Evolutionary conservation across 345 rosid species (phyloP).

Genomic region (Psidium guajava): DNA sequence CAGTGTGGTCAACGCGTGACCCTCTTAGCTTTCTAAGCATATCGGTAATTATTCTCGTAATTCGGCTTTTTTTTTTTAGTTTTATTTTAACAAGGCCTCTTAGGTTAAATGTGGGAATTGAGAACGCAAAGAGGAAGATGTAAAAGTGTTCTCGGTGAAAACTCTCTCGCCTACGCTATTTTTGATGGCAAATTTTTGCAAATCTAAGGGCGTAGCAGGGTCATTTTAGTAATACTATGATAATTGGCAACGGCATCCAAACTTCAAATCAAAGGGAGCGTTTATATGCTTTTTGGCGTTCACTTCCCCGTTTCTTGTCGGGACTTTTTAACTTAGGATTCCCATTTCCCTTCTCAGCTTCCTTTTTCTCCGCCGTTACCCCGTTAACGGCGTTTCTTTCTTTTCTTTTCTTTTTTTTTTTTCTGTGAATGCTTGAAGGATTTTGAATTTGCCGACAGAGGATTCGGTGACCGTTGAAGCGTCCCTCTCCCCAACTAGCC

Average conservation of each 20-base stretch:
- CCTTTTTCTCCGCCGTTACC: not conserved
- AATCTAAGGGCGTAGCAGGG: not conserved
- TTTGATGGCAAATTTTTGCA: not conserved
- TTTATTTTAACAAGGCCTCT: too few relatives aligned
- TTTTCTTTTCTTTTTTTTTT: not conserved
- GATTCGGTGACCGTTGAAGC: not conserved
- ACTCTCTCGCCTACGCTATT: not conserved
- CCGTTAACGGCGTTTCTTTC: not conserved
- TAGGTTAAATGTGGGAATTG: not conserved
- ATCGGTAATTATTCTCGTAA: not conserved
- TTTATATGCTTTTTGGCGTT: not conserved
- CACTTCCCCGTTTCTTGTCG: not conserved
- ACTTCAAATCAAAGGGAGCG: not conserved
- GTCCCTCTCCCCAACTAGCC: not conserved
- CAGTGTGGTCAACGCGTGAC: too few relatives aligned
- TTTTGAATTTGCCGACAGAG: not conserved
- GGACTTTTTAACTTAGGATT: not conserved
- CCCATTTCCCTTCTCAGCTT: not conserved
- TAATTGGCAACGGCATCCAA: not conserved
- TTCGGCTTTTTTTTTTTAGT: not conserved
- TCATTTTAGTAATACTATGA: not conserved
- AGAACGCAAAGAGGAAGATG: not conserved
- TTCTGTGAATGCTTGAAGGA: not conserved
- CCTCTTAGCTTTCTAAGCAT: too few relatives aligned
- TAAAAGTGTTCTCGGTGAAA: not conserved